phyloP scores from a whole-genome alignment of 768 basidiomycete genomes.

The Pholiota molesta region DNA sequence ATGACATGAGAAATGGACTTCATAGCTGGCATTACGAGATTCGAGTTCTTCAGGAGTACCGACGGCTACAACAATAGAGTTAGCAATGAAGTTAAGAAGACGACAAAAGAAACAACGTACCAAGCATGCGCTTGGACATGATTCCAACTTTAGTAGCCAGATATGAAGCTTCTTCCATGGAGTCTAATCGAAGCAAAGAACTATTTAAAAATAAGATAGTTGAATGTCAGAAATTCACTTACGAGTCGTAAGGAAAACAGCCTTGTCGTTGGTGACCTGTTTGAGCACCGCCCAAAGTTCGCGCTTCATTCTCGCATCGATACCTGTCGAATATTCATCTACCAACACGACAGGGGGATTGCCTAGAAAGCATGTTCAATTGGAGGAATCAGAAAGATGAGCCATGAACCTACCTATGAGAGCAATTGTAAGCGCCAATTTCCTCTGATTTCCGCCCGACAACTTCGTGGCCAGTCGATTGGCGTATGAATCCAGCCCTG shows the following conservation, averaged over 20 bases:
- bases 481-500: slow-evolving; percentile 60
- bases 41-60: slow-evolving; percentile 67
- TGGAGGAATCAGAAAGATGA: background rate
- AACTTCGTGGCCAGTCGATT: slow-evolving; percentile 74
- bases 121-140: slow-evolving; percentile 30
- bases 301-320: slow-evolving; percentile 82
- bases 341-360: slow-evolving; percentile 80
- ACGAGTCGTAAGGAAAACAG: slow-evolving; percentile 75
- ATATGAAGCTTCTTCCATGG: slow-evolving; percentile 21
- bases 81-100: background rate
- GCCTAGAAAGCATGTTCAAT: slow-evolving; percentile 21
- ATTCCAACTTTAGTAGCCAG: slow-evolving; percentile 19
- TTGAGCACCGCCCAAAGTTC: slow-evolving; percentile 81
- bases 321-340: slow-evolving; percentile 83
- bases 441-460: slow-evolving; percentile 81
- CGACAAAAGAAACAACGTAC: background rate
- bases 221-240: slow-evolving; percentile 22
- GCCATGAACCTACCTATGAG: slow-evolving; percentile 41
- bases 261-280: slow-evolving; percentile 66
- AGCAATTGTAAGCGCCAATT: slow-evolving; percentile 75
- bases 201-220: background rate
- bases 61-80: slow-evolving; percentile 33
- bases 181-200: slow-evolving; percentile 23
- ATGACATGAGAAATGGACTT: slow-evolving; percentile 71
- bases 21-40: slow-evolving; percentile 69